Evolutionary conservation across 2,329 filamentous ascomycete species (phyloP).

Genomic region (Trichothecium sympodiale): DNA sequence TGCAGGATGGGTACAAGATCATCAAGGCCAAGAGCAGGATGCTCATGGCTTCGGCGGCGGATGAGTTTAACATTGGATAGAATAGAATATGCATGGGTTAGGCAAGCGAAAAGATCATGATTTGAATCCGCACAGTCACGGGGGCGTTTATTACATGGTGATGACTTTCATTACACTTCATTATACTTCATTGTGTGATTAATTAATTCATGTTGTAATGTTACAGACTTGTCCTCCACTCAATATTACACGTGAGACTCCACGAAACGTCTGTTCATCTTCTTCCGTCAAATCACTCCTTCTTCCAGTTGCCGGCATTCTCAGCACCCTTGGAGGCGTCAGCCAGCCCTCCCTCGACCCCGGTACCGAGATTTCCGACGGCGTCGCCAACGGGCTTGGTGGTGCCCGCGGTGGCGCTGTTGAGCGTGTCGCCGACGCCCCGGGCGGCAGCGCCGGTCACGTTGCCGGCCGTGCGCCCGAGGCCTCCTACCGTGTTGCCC

Average conservation of each 20-base stretch:
- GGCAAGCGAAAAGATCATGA: too few species aligned
- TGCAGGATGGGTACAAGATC: constrained; percentile 30
- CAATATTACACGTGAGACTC: too few species aligned
- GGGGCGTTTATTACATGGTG: neutral
- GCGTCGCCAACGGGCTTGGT: constrained; percentile 46
- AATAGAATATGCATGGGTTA: too few species aligned
- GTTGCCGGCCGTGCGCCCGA: constrained; percentile 27
- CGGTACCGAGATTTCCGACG: constrained; percentile 38
- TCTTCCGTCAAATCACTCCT: constrained; percentile 10
- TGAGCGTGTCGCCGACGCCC: constrained; percentile 45
- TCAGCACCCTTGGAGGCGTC: constrained; percentile 42
- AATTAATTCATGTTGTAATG: neutral
- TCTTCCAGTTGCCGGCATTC: constrained; percentile 47
- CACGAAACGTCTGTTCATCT: neutral
- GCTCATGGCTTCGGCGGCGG: constrained; percentile 51
- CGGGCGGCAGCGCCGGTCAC: constrained; percentile 40
- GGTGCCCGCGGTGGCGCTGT: constrained; percentile 38
- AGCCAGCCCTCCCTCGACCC: constrained; percentile 38
- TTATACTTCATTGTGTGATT: neutral
- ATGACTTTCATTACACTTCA: neutral
- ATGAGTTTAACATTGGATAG: constrained; percentile 59
- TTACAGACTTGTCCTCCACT: too few species aligned
- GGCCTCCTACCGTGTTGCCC: constrained; percentile 28
- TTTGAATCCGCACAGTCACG: too few species aligned
- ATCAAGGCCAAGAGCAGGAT: constrained; percentile 52